These are phyloP conservation scores for Emiliania huxleyi DNA, from an alignment of 78 protist genomes.

Conservation along the genomic window DNA sequence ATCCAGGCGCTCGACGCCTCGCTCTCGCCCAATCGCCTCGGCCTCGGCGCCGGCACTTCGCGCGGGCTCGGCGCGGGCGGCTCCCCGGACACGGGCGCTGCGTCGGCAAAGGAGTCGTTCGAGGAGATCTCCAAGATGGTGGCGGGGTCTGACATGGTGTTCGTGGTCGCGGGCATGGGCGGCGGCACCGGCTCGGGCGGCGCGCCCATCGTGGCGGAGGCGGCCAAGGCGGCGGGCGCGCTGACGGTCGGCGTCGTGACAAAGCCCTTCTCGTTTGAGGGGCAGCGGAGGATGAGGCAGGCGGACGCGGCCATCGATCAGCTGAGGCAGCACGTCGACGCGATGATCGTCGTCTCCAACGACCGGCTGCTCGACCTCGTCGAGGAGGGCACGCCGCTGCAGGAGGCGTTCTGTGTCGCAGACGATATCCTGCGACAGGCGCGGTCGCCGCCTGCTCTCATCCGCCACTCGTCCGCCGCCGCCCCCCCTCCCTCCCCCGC, in stretches of 20 bases:
- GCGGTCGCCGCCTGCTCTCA: too few relatives aligned
- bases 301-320: constrained; percentile 64
- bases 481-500: background rate
- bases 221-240: background rate
- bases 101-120: constrained; percentile 57
- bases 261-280: constrained; percentile 39
- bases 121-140: constrained; percentile 51
- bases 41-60: constrained; percentile 52
- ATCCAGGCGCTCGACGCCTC: constrained; percentile 67
- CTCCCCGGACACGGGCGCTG: constrained; percentile 65
- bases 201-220: constrained; percentile 74
- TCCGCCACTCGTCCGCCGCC: too few relatives aligned
- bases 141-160: constrained; percentile 71
- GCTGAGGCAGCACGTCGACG: constrained; percentile 70
- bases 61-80: constrained; percentile 84
- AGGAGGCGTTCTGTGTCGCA: constrained; percentile 74
- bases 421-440: constrained; percentile 70
- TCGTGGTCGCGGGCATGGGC: constrained; percentile 87
- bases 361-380: constrained; percentile 60
- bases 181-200: constrained; percentile 90
- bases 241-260: constrained; percentile 38
- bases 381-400: constrained; percentile 19
- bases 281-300: background rate
- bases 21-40: constrained; percentile 53
- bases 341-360: constrained; percentile 74